Evolutionary conservation across 2,329 filamentous ascomycete genomes (phyloP), one percentile per base, ranked within the genome.

Genomic region (Fusarium austroafricanum): DNA sequence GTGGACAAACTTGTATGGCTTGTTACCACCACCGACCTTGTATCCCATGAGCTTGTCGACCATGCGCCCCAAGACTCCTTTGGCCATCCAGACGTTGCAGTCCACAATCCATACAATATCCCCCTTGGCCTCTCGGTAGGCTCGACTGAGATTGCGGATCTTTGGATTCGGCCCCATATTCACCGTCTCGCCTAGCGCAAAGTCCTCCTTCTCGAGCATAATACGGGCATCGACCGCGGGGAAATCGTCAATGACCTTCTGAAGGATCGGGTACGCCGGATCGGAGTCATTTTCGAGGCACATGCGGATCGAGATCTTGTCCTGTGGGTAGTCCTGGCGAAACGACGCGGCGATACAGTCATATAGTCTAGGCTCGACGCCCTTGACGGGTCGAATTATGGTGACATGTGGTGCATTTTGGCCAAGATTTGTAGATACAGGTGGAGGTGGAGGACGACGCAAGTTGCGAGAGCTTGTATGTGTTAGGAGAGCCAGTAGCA

Each of bases 131-230:
- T 98, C 94, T 28, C 94, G 84, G 76, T 97, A 99, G 4, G 93
- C 94, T 42, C 93, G 88, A 77, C 94, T 97, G 84, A 98, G 93
- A 77, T 99, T 99, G 50, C 96, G 86, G 72, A 99, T 96, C 83
- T 99, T 99, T n/a, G 96, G 96, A 75, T 99, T 99, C 2, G 96
- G 96, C 0, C 96, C 96, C 57, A 98, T 84, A 57, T 87, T 85
- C 65, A 85, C 79, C 84, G 79, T 53, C 84, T 84, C 12, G 80
- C 78, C 31, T 10, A 97, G 81, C 29, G 88, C 78, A 1, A 91
- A 88, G 76, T 97, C 94, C 61, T 97, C 91, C 49, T 92, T 87
- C 80, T 97, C 95, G 46, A 97, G 84, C 12, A 94, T 84, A 5
- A 98, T 83, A 52, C 85, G 86, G 3, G 89, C 90, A 79, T 97